These are phyloP conservation scores for Galerina sulciceps DNA, from an alignment of 768 basidiomycete species.

Conservation along the genomic window DNA sequence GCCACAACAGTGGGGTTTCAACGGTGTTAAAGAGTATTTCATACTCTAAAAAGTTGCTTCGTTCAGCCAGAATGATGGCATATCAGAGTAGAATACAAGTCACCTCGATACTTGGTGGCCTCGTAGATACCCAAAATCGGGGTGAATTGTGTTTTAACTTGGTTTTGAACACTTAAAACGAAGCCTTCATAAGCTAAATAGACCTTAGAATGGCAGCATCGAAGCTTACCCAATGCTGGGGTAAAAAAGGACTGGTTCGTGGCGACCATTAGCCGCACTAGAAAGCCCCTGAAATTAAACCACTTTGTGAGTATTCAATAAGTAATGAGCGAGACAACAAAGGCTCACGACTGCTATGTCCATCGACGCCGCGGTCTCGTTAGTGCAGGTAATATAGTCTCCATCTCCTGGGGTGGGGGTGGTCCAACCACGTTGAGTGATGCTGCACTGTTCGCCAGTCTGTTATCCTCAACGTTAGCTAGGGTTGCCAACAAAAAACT, in stretches of 20 bases:
- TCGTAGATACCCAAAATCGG: neutral
- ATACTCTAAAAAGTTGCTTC: neutral
- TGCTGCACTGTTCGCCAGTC: neutral
- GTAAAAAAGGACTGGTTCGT: neutral
- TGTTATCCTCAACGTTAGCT: neutral
- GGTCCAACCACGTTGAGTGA: neutral
- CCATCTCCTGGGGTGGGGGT: neutral
- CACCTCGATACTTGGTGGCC: neutral
- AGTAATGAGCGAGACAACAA: neutral
- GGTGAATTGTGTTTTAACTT: neutral
- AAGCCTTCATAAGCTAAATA: neutral
- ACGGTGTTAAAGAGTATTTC: neutral
- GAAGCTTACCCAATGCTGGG: neutral
- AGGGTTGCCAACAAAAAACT: neutral
- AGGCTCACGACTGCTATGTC: neutral
- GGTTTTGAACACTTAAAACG: neutral
- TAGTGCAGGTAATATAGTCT: neutral
- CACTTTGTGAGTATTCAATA: neutral
- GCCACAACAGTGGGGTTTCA: neutral
- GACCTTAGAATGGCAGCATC: neutral
- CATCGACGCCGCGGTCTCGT: neutral
- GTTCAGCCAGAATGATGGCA: neutral
- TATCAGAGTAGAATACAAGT: neutral
- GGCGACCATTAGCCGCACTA: neutral
- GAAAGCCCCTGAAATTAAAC: neutral